Evolutionary conservation across 768 basidiomycete genomes (phyloP), one percentile per base, ranked within the genome.

Genomic region (Mycena vulgaris): DNA sequence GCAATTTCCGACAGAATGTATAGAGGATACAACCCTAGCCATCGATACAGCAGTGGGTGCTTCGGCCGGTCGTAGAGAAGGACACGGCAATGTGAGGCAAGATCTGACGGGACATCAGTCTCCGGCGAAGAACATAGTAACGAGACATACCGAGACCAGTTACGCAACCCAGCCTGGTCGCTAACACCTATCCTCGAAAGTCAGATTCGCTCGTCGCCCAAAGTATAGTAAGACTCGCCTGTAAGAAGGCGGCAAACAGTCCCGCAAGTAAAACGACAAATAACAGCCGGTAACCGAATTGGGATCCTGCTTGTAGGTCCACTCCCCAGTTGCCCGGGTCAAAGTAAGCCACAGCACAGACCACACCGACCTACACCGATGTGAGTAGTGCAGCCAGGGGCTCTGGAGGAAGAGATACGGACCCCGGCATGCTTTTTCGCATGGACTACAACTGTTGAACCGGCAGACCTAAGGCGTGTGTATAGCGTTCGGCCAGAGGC

Each of bases 331-430:
- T 73, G 77, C 74, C 94, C 90, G 94, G 94, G 76, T 95, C 94
- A 76, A 95, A 94, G 80, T 96, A 97, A 0, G 95, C 95, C 11
- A 96, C 94, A 11, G 93, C 88, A 71, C 94, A 95, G 28, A 97
- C 89, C 53, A 95, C 83, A n/a, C 95, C 95, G 51, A 95, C 68
- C 72, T 73, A 37, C 39, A 25, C 42, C n/a, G 39, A 30, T 11
- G 53, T 62, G 21, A 63, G 31, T 45, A 8, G 1, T 31, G 10
- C 23, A 89, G 88, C 2, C 85, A 83, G 69, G 3, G n/a, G 31
- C 16, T 35, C 40, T 52, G 49, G 16, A 8, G 25, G 4, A 23
- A 27, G 23, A n/a, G 17, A 49, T 42, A 69, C 67, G 23, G 13
- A 73, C 90, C 6, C 95, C 95, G 3, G 89, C 88, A 77, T 94